These are phyloP conservation scores for Eutypa lata DNA, from an alignment of 2,329 filamentous ascomycete genomes.

Conservation along the genomic window DNA sequence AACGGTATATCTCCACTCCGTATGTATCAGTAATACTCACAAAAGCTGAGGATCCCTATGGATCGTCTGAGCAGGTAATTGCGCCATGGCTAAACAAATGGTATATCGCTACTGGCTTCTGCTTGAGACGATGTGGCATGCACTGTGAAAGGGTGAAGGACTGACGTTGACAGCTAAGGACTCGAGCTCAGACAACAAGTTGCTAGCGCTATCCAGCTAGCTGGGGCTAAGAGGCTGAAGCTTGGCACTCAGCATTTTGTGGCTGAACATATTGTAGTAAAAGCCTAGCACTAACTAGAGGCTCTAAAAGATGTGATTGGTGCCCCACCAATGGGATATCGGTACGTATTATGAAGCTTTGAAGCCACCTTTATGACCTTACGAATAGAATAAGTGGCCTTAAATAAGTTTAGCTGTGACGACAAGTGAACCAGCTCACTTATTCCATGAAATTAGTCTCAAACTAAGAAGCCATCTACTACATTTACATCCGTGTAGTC, in stretches of 20 bases:
- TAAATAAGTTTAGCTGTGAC: too few species aligned
- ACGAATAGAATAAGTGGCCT: too few species aligned
- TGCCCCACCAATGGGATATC: too few species aligned
- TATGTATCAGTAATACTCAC: conserved; percentile 50
- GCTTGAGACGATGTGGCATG: neutral
- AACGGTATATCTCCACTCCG: conserved; percentile 1
- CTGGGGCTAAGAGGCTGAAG: neutral
- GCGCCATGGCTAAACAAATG: conserved; percentile 61
- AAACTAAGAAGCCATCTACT: too few species aligned
- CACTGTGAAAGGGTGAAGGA: neutral
- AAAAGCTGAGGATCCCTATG: conserved; percentile 97
- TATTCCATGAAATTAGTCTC: too few species aligned
- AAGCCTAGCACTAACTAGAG: too few species aligned
- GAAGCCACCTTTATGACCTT: neutral
- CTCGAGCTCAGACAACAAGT: too few species aligned
- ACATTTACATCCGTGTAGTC: too few species aligned
- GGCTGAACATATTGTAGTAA: neutral
- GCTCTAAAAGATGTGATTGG: too few species aligned
- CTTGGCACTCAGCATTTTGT: neutral
- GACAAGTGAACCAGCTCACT: too few species aligned
- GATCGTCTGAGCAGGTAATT: conserved; percentile 88
- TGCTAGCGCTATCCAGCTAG: neutral
- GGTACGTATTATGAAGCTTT: neutral
- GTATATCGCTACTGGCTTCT: conserved; percentile 1
- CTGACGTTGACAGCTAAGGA: neutral